These are phyloP conservation scores for Globisporangium nodosum DNA, from an alignment of 352 stramenopile genomes.

Conservation along the genomic window DNA sequence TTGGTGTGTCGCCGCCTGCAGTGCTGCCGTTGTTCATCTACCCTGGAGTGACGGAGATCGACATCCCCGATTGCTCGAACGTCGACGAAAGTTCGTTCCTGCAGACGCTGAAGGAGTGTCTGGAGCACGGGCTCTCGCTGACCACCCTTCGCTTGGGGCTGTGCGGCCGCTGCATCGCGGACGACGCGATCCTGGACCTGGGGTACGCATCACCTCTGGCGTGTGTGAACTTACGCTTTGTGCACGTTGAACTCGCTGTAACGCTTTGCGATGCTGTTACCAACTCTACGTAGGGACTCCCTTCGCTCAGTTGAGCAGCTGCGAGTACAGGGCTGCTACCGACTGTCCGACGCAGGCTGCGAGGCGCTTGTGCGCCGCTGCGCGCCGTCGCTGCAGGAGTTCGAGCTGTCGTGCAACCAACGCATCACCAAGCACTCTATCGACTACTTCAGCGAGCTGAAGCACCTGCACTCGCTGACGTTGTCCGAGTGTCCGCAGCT, in stretches of 20 bases:
- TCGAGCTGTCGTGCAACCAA: constrained; percentile 82
- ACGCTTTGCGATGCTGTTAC: background rate
- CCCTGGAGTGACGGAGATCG: constrained; percentile 73
- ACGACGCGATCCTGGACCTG: constrained; percentile 66
- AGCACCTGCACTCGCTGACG: constrained; percentile 56
- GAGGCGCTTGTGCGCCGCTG: constrained; percentile 62
- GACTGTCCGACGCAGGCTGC: constrained; percentile 60
- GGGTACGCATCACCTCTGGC: constrained; percentile 17
- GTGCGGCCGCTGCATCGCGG: constrained; percentile 68
- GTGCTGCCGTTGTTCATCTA: constrained; percentile 81
- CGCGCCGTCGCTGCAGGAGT: constrained; percentile 59
- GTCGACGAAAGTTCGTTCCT: constrained; percentile 70
- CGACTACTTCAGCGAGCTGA: constrained; percentile 62
- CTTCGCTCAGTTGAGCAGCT: constrained; percentile 62
- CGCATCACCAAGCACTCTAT: constrained; percentile 73
- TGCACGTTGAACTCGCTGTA: background rate
- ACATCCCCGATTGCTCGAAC: constrained; percentile 76
- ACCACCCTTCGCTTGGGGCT: constrained; percentile 61
- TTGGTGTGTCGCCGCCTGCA: constrained; percentile 4
- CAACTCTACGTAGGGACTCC: constrained; percentile 25
- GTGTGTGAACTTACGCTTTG: background rate
- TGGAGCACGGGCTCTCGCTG: constrained; percentile 34
- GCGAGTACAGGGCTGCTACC: constrained; percentile 70
- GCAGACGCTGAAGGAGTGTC: constrained; percentile 42
- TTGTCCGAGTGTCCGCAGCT: constrained; percentile 79